Conservation (phyloP, 768 basidiomycete genomes). For the Suillus alpinus region DNA sequence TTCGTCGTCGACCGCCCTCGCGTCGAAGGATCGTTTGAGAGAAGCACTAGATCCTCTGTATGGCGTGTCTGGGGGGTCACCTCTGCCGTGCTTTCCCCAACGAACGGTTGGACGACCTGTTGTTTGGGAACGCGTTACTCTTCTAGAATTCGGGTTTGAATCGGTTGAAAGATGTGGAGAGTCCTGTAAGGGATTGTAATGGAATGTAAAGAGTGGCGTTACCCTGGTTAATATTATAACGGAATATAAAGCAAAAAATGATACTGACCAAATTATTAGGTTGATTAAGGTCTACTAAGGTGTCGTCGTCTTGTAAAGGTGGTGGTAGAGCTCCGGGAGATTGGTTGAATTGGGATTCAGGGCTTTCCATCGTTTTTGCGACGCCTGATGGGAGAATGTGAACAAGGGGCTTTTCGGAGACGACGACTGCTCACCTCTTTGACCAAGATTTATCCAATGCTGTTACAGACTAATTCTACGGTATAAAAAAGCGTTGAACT, state of each 20-base stretch:
- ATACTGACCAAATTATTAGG: slow-evolving; percentile 29
- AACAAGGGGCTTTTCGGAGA: slow-evolving; percentile 1
- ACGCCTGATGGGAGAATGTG: slow-evolving; percentile 29
- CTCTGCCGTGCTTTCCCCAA: slow-evolving; percentile 31
- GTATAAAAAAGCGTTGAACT: background rate
- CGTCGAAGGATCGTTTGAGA: slow-evolving; percentile 33
- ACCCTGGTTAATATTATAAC: slow-evolving; percentile 23
- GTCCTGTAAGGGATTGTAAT: slow-evolving; percentile 17
- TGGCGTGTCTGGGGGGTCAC: slow-evolving; percentile 28
- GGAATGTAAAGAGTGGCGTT: slow-evolving; percentile 20
- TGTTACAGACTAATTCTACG: background rate
- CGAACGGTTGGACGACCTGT: slow-evolving; percentile 32
- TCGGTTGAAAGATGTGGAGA: slow-evolving; percentile 20
- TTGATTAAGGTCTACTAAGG: slow-evolving; percentile 23
- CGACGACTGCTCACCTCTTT: slow-evolving; percentile 12
- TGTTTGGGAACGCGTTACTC: slow-evolving; percentile 34
- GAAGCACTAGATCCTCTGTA: slow-evolving; percentile 16
- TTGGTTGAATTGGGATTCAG: slow-evolving; percentile 22
- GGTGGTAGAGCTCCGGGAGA: slow-evolving; percentile 9
- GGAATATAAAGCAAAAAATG: slow-evolving; percentile 29
- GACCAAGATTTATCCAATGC: slow-evolving; percentile 1
- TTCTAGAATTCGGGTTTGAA: slow-evolving; percentile 19
- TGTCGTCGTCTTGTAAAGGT: slow-evolving; percentile 17
- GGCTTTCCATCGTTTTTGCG: slow-evolving; percentile 31
- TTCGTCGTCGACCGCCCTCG: slow-evolving; percentile 33